Evolutionary conservation across 2,329 filamentous ascomycete species (phyloP).

Genomic region (Nemania bipapillata): DNA sequence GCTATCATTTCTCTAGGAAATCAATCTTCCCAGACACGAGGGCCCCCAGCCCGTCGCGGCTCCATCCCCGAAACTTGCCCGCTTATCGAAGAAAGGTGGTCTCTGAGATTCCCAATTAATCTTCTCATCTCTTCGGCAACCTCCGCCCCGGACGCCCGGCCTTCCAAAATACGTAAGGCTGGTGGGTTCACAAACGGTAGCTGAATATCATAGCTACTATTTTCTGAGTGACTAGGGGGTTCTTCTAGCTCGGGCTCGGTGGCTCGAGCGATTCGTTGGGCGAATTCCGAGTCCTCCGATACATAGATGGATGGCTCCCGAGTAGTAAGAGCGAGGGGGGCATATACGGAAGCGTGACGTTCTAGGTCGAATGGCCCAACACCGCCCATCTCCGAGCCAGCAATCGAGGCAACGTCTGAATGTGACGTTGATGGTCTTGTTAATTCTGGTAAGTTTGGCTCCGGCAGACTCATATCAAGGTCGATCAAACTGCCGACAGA

Average conservation of each 20-base stretch:
- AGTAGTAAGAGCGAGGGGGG: conserved; percentile 52
- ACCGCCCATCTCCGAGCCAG: conserved; percentile 66
- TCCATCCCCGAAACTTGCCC: conserved; percentile 57
- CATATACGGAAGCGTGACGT: conserved; percentile 68
- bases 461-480: conserved; percentile 65
- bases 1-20: background rate
- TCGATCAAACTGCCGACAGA: conserved; percentile 63
- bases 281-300: conserved; percentile 66
- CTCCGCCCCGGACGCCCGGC: conserved; percentile 62
- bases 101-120: conserved; percentile 61
- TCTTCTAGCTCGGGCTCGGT: conserved; percentile 31
- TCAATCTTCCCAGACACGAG: conserved; percentile 26
- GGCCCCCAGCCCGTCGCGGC: conserved; percentile 44
- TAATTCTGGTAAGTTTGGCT: conserved; percentile 60
- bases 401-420: conserved; percentile 67
- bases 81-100: conserved; percentile 61
- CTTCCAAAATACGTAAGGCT: conserved; percentile 65
- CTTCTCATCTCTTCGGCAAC: conserved; percentile 63
- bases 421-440: conserved; percentile 67
- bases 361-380: conserved; percentile 72
- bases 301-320: conserved; percentile 71
- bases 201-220: conserved; percentile 24
- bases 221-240: conserved; percentile 12
- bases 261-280: conserved; percentile 45
- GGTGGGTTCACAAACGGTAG: conserved; percentile 60